A percentile compares a stretch with the other conserved stretches of the same genome.
phyloP scores from a whole-genome alignment of 2,329 filamentous ascomycete species.

The Diplocarpon mali region DNA sequence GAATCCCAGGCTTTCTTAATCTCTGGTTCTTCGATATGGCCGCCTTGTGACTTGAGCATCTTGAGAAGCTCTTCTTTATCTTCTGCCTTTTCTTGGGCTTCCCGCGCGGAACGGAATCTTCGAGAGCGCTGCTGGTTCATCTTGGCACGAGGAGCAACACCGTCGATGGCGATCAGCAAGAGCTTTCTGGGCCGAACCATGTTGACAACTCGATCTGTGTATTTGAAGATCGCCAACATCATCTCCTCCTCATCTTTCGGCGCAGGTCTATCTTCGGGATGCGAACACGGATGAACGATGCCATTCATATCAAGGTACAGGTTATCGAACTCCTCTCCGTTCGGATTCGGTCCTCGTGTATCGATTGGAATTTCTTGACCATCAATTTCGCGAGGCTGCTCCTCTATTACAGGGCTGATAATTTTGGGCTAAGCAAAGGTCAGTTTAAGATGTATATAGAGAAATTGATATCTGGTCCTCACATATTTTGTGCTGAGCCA shows the following conservation, averaged over 20 bases:
- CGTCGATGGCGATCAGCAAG: slow-evolving; percentile 96
- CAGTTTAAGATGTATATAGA: slow-evolving; percentile 41
- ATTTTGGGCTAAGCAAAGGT: slow-evolving; percentile 95
- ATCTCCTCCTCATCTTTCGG: slow-evolving; percentile 95
- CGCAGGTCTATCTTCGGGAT: slow-evolving; percentile 85
- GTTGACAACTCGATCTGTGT: slow-evolving; percentile 96
- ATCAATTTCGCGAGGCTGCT: slow-evolving; percentile 71
- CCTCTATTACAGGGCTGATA: slow-evolving; percentile 67
- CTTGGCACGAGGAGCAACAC: slow-evolving; percentile 93
- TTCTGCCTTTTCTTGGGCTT: slow-evolving; percentile 86
- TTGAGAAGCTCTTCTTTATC: slow-evolving; percentile 84
- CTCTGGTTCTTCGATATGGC: slow-evolving; percentile 48
- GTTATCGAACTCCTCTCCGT: slow-evolving; percentile 96
- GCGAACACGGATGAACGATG: slow-evolving; percentile 96
- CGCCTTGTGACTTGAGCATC: slow-evolving; percentile 67
- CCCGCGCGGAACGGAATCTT: slow-evolving; percentile 87
- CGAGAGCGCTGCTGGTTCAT: slow-evolving; percentile 99
- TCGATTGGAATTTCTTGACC: slow-evolving; percentile 78
- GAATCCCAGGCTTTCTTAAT: slow-evolving; percentile 88
- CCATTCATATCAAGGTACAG: slow-evolving; percentile 99
- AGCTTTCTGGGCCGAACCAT: slow-evolving; percentile 96
- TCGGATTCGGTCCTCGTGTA: slow-evolving; percentile 75
- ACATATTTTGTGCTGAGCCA: slow-evolving; percentile 98
- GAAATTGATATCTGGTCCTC: slow-evolving; percentile 29
- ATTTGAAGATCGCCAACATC: slow-evolving; percentile 98